phyloP scores from a whole-genome alignment of 306 rosid species.

The Fragaria nilgerrensis region DNA sequence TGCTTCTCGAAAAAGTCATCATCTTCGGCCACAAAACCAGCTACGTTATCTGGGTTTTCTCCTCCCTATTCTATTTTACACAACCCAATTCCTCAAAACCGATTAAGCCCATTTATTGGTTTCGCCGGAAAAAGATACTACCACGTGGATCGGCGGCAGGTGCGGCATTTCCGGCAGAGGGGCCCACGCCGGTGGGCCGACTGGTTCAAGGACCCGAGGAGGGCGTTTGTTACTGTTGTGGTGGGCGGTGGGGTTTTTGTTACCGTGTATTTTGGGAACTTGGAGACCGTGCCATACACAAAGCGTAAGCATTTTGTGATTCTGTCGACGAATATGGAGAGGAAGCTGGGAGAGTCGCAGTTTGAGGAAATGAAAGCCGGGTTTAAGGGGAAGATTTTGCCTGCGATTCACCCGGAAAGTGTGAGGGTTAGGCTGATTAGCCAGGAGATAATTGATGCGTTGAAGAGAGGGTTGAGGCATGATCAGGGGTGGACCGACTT shows the following conservation, averaged over 20 bases:
- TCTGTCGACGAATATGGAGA: constrained; percentile 56
- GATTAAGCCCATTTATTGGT: constrained; percentile 24
- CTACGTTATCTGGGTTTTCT: constrained; percentile 31
- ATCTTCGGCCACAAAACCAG: constrained; percentile 20
- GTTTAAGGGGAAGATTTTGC: constrained; percentile 71
- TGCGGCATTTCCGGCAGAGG: constrained; percentile 61
- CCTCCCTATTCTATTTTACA: constrained; percentile 31
- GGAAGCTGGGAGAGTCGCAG: constrained; percentile 57
- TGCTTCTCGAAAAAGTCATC: constrained; percentile 23
- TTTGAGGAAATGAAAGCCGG: constrained; percentile 55
- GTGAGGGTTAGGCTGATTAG: constrained; percentile 65
- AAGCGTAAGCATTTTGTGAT: constrained; percentile 70
- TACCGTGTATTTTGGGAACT: constrained; percentile 57
- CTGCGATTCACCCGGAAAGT: constrained; percentile 79
- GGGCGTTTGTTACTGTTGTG: constrained; percentile 42
- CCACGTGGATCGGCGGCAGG: constrained; percentile 62
- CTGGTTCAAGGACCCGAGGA: constrained; percentile 41
- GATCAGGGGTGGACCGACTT: constrained; percentile 70
- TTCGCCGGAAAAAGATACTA: constrained; percentile 51
- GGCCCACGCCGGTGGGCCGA: constrained; percentile 76
- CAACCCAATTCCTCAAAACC: constrained; percentile 29
- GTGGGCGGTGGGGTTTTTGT: constrained; percentile 61
- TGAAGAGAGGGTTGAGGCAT: constrained; percentile 63
- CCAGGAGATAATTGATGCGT: constrained; percentile 58
- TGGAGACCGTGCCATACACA: constrained; percentile 75